Evolutionary conservation across 2,329 filamentous ascomycete genomes (phyloP).

Genomic region (Corynespora cassiicola): DNA sequence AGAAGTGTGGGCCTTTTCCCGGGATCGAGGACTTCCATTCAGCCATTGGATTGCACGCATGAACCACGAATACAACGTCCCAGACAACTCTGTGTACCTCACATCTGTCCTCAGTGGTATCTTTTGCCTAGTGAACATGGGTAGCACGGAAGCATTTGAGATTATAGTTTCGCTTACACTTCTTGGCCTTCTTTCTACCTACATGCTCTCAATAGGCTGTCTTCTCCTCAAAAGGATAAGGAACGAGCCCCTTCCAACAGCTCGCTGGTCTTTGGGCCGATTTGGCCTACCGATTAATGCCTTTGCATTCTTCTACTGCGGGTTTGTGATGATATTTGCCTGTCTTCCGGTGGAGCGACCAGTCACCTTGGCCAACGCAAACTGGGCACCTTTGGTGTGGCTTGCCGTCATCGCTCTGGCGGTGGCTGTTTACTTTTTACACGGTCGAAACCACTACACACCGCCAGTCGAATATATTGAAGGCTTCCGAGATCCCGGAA

Average conservation of each 20-base stretch:
- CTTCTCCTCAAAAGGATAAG: constrained; percentile 49
- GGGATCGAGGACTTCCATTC: constrained; percentile 19
- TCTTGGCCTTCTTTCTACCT: constrained; percentile 5
- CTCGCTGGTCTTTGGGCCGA: constrained; percentile 51
- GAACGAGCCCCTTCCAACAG: constrained; percentile 47
- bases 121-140: constrained; percentile 55
- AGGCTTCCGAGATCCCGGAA: too few relatives aligned
- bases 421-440: constrained; percentile 44
- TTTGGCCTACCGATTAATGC: constrained; percentile 50
- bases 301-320: constrained; percentile 43
- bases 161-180: constrained; percentile 6
- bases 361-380: constrained; percentile 40
- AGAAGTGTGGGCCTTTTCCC: constrained; percentile 21
- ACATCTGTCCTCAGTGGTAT: constrained; percentile 27
- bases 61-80: constrained; percentile 13
- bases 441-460: constrained; percentile 45
- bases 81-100: constrained; percentile 16
- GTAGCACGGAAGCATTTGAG: constrained; percentile 31
- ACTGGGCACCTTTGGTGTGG: constrained; percentile 52
- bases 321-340: constrained; percentile 46
- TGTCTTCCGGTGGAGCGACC: constrained; percentile 45
- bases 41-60: constrained; percentile 14
- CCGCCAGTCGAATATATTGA: constrained; percentile 20
- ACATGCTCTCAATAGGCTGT: constrained; percentile 51
- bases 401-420: constrained; percentile 47